These are phyloP conservation scores for Microdochium paspali DNA, from an alignment of 2,329 filamentous ascomycete genomes.

Conservation along the genomic window DNA sequence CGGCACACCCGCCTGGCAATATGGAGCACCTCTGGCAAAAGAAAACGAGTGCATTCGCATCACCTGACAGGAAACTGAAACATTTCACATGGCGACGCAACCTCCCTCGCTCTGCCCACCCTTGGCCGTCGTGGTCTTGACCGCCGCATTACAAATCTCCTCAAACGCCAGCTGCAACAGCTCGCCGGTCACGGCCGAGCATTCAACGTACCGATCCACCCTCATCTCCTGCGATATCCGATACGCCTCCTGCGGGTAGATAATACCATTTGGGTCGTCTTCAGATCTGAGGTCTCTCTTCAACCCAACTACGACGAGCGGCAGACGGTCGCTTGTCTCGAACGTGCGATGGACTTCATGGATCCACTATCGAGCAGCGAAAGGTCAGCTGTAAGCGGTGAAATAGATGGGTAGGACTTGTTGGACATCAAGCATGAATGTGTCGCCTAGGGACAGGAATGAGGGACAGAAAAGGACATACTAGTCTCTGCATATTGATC, in stretches of 20 bases:
- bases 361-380: too few species aligned
- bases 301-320: conserved; percentile 47
- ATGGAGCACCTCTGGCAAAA: neutral
- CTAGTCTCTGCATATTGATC: conserved; percentile 47
- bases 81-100: conserved; percentile 41
- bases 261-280: conserved; percentile 47
- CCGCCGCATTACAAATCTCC: conserved; percentile 49
- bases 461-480: conserved; percentile 21
- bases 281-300: conserved; percentile 52
- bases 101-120: conserved; percentile 47
- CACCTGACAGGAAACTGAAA: too few species aligned
- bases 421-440: too few species aligned
- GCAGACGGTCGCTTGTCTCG: conserved; percentile 34
- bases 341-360: conserved; percentile 42
- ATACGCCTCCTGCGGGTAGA: conserved; percentile 53
- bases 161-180: conserved; percentile 48
- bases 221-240: conserved; percentile 46
- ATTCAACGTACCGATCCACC: conserved; percentile 55
- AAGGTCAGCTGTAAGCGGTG: too few species aligned
- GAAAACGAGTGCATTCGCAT: neutral
- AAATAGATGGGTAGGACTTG: too few species aligned
- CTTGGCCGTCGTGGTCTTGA: conserved; percentile 31
- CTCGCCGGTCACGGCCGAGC: conserved; percentile 51
- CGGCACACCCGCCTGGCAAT: neutral
- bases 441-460: too few species aligned